Evolutionary conservation across 2,329 filamentous ascomycete genomes (phyloP).

Genomic region (Lasiodiplodia hormozganensis): DNA sequence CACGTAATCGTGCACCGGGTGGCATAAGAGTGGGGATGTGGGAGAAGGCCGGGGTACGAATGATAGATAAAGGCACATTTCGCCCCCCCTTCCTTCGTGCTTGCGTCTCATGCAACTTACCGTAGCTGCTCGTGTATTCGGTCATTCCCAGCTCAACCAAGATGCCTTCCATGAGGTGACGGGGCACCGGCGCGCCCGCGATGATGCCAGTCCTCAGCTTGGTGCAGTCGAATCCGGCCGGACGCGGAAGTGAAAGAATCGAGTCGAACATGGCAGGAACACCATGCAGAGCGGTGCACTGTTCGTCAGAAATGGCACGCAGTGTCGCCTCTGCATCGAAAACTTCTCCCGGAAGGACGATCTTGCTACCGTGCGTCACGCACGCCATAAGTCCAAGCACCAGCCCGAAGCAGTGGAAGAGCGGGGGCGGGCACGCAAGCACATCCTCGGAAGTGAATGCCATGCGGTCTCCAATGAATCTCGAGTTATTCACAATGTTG

Average conservation of each 20-base stretch:
- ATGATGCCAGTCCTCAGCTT: slow-evolving; percentile 76
- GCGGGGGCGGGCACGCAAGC: slow-evolving; percentile 80
- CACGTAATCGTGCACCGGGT: neutral
- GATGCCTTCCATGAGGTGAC: slow-evolving; percentile 75
- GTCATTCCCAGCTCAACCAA: slow-evolving; percentile 76
- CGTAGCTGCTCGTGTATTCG: slow-evolving; percentile 65
- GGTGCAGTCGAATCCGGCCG: slow-evolving; percentile 53
- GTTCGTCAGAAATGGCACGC: slow-evolving; percentile 62
- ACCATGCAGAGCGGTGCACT: slow-evolving; percentile 75
- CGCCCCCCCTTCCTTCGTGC: neutral
- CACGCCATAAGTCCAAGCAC: slow-evolving; percentile 76
- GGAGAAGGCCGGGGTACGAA: neutral
- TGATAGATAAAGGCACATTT: neutral
- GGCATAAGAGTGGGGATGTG: slow-evolving; percentile 2
- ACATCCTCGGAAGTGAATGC: slow-evolving; percentile 67
- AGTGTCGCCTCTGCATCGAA: slow-evolving; percentile 74
- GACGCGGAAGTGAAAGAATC: slow-evolving; percentile 58
- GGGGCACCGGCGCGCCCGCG: slow-evolving; percentile 77
- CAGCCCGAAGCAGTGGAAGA: slow-evolving; percentile 87
- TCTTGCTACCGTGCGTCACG: slow-evolving; percentile 76
- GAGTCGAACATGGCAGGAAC: slow-evolving; percentile 87
- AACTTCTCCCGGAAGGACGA: slow-evolving; percentile 77
- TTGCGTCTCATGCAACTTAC: slow-evolving; percentile 12
- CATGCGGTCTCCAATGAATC: slow-evolving; percentile 71
- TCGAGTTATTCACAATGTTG: slow-evolving; percentile 49